Percentiles rank a stretch among this genome's conserved stretches.
These are phyloP conservation scores for Prunus mume DNA, from an alignment of 306 rosid genomes.

Conservation along the genomic window DNA sequence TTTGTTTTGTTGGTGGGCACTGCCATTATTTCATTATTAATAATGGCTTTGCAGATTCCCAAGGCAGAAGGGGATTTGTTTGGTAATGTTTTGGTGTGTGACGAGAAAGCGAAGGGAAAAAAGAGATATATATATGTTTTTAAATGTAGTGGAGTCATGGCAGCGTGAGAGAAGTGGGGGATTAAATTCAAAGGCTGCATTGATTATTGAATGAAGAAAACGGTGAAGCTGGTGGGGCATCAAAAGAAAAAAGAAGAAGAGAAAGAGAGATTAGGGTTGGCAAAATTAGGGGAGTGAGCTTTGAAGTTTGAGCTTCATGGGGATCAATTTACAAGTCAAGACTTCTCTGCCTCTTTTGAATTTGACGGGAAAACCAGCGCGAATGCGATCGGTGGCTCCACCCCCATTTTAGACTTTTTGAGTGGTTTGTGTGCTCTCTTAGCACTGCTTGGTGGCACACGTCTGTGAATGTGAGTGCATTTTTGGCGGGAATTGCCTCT, in stretches of 20 bases:
- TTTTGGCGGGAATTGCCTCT: conserved; percentile 55
- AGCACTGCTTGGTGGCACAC: conserved; percentile 31
- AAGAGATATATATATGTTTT: conserved; percentile 17
- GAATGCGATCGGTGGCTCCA: conserved; percentile 1
- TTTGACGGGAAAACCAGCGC: not conserved
- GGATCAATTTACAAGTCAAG: too few relatives aligned
- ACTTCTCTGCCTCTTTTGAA: too few relatives aligned
- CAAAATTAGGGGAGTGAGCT: not conserved
- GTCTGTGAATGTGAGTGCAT: conserved; percentile 38
- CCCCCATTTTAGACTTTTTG: conserved; percentile 22
- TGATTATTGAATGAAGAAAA: conserved; percentile 39
- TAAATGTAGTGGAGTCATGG: conserved; percentile 40
- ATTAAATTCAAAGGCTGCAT: conserved; percentile 51
- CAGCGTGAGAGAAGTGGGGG: conserved; percentile 50
- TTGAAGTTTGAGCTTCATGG: not conserved
- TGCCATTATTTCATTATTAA: conserved; percentile 50
- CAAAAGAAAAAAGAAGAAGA: not conserved
- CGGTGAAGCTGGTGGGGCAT: conserved; percentile 50
- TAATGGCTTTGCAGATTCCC: conserved; percentile 86
- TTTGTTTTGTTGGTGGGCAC: conserved; percentile 42
- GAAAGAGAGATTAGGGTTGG: not conserved
- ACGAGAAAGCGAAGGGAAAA: not conserved
- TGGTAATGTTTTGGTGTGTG: conserved; percentile 29
- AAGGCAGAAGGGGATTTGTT: conserved; percentile 51
- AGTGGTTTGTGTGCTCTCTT: conserved; percentile 33